Evolutionary conservation across 2,329 filamentous ascomycete genomes (phyloP), one percentile per base, ranked within the genome.

Genomic region (Cladobotryum mycophilum): DNA sequence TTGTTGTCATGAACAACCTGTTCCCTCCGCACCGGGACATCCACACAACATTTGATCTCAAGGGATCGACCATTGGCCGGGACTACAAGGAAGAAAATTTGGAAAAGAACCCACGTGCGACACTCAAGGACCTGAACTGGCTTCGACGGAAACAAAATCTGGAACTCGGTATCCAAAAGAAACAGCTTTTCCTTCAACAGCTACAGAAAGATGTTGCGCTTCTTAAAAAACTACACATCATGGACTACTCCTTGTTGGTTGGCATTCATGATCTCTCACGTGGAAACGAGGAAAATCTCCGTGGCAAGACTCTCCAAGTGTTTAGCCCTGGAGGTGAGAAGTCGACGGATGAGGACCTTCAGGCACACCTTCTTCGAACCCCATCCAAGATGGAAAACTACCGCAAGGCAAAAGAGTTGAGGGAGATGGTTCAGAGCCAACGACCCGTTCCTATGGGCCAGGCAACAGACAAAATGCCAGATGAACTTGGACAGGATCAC

Each of bases 1-100:
- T 99, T 61, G 93, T 99, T 53, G 91, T 99, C 65, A 99, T 99
- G 93, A 99, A 99, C 76, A 99, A 99, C 68, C 80, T 99, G 14
- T 99, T 99, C 64, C 93, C 93, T 12, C 92, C 93, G 6, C 93
- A 99, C 71, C 83, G 92, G 59, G 93, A 99, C 67, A 97, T 99
- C 54, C 93, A 99, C 71, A 84, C 89, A 63, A 99, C 91, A 3
- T 99, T 96, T 64, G 93, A 99, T 67, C 70, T 99, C 59, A 99
- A 99, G 71, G 93, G 93, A 8, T 97, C 93, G 6, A 97, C 92
- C 1, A 83, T 97, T 58, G 93, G 93, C 13, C 82, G 93, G 64
- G 89, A 97, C 67, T 92, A 93, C 67, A 86, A 76, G 60, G 93
- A 97, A 67, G 89, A 95, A 43, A 85, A 95, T 52, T 71, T 97